Evolutionary conservation across 192 early-diverging fungal genomes (phyloP), one percentile per base, ranked within the genome.

Genomic region (Spizellomyces punctatus): DNA sequence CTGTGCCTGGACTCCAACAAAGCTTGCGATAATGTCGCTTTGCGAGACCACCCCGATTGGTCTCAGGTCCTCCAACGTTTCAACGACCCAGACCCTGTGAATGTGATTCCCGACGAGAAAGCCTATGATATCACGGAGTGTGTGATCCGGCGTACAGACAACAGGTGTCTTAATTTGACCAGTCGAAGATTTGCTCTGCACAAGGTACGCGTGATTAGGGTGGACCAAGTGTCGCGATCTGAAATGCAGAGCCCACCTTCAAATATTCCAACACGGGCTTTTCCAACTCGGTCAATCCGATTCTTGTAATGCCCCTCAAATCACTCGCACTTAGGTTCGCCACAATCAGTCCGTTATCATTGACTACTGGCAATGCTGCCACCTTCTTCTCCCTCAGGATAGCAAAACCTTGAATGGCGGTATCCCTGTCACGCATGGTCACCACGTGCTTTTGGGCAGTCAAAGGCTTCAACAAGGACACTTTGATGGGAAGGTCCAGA

Each of bases 81-180:
- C 80, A 17, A 85, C 46, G 58, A 89, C 79, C 88, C 88, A 90
- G 12, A 85, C 69, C 10, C 87, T 80, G 67, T 90, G 89, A n/a
- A 84, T 75, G 64, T 82, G 61, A 10, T 83, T 17, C 10, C 73
- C 74, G 8, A 76, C 61, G 10, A 90, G 69, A 10, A 67, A 14
- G 12, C 80, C 55, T 5, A 90, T 21, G 5, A 83, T 71, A 6
- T 69, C 59, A 10, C 62, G 10, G 5, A 90, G 63, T 5, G 82
- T 78, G 19, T 65, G 77, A 6, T 74, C 54, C 6, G 72, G 76
- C 16, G 62, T 72, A 43, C 68, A 62, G 8, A 69, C 27, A 22
- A 67, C 42, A 10, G 68, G 58, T 43, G 43, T 22, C 14, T 22
- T 12, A 2, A 60, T 19, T 5, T 59, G 42, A 10, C 19, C 19